Conservation (phyloP, 768 basidiomycete species). For the Boletus reticulatus region DNA sequence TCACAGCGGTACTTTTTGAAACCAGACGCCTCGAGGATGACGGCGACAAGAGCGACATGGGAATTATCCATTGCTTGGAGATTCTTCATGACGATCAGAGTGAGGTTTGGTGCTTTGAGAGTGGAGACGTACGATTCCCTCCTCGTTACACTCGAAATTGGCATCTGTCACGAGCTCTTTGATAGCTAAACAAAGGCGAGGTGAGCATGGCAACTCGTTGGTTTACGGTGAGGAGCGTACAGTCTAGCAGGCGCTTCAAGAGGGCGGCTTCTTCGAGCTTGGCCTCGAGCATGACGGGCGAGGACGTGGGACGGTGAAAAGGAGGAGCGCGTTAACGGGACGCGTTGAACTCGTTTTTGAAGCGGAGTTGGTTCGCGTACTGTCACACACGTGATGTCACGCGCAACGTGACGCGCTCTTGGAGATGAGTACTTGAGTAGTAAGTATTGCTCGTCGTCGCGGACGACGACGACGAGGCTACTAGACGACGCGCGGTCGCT, state of each 20-base stretch:
- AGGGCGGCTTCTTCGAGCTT: constrained; percentile 83
- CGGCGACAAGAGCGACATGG: constrained; percentile 94
- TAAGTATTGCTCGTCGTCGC: constrained; percentile 1
- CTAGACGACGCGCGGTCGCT: not conserved
- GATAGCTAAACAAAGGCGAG: constrained; percentile 58
- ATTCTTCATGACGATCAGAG: constrained; percentile 39
- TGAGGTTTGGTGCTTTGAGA: not conserved
- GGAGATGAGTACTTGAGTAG: too few relatives aligned
- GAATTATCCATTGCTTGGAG: constrained; percentile 99
- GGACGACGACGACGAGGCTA: not conserved
- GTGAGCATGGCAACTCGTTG: not conserved
- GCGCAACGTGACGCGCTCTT: constrained; percentile 18
- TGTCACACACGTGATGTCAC: constrained; percentile 31
- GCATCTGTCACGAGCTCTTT: constrained; percentile 98
- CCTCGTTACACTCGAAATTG: constrained; percentile 96
- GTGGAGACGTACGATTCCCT: constrained; percentile 68
- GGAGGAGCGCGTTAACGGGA: constrained; percentile 20
- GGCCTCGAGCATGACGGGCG: constrained; percentile 77
- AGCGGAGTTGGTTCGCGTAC: constrained; percentile 33
- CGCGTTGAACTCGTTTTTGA: constrained; percentile 33
- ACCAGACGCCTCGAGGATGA: constrained; percentile 72
- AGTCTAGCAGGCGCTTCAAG: constrained; percentile 91
- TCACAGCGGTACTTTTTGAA: constrained; percentile 93
- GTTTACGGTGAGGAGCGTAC: constrained; percentile 42
- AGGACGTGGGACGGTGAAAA: constrained; percentile 2